Percentiles rank a stretch among this genome's conserved stretches.
Evolutionary conservation across 352 stramenopile genomes (phyloP).

Genomic region (Phytophthora uliginosa): DNA sequence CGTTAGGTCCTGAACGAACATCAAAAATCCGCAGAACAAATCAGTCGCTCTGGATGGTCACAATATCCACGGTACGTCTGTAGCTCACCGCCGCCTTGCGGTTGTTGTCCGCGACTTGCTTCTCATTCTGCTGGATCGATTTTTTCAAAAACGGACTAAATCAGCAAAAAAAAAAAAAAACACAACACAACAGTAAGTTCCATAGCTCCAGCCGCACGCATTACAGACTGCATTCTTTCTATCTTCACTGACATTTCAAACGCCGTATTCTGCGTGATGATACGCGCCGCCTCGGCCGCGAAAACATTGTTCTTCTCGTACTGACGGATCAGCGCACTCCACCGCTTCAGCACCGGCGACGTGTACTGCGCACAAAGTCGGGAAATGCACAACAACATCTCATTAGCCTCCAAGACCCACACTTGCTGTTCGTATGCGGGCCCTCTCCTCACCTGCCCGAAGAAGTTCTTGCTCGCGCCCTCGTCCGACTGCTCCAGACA

Average conservation of each 20-base stretch:
- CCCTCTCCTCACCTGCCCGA: constrained; percentile 61
- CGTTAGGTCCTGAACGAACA: constrained; percentile 57
- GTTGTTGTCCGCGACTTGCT: constrained; percentile 84
- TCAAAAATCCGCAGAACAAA: background rate
- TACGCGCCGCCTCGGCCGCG: constrained; percentile 73
- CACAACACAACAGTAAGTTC: constrained; percentile 2
- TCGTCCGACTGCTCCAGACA: constrained; percentile 74
- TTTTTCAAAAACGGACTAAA: constrained; percentile 81
- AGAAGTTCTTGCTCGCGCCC: constrained; percentile 75
- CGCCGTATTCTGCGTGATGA: constrained; percentile 78
- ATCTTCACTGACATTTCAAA: constrained; percentile 73
- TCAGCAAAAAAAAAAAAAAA: constrained; percentile 2
- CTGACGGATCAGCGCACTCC: constrained; percentile 67
- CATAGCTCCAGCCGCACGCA: background rate
- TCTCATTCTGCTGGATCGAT: constrained; percentile 84
- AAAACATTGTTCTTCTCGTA: constrained; percentile 90
- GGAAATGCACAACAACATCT: constrained; percentile 2
- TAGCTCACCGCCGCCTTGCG: constrained; percentile 71
- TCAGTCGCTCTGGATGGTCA: background rate
- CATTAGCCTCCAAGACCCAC: constrained; percentile 1
- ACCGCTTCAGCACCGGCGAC: constrained; percentile 78
- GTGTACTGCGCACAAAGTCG: constrained; percentile 58
- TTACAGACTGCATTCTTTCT: background rate
- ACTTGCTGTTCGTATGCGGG: background rate
- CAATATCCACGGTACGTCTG: background rate